Evolutionary conservation across 805 yeast species (phyloP).

Genomic region (Cyberlindnera samutprakarnensis): DNA sequence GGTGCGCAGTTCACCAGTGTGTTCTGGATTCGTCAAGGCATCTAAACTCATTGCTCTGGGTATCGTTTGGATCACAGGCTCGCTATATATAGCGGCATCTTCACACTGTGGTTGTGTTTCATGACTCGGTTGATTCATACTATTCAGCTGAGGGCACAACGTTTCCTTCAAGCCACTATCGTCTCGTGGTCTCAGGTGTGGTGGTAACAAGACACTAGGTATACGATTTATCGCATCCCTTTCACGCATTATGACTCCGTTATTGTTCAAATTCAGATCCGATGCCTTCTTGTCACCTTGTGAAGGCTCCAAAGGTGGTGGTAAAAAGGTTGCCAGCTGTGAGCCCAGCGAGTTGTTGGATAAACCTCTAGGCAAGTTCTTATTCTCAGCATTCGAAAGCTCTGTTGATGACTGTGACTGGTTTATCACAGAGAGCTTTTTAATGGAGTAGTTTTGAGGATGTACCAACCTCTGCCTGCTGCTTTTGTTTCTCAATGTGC

Average conservation of each 20-base stretch:
- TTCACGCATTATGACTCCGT: conserved; percentile 12
- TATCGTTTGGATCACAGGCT: conserved; percentile 12
- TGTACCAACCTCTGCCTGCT: background rate
- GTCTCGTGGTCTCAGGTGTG: conserved; percentile 19
- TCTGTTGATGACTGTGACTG: conserved; percentile 16
- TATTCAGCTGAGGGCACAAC: background rate
- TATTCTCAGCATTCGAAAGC: background rate
- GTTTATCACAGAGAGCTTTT: conserved; percentile 17
- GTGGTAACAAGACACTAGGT: conserved; percentile 21
- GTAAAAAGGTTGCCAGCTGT: conserved; percentile 5
- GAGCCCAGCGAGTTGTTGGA: conserved; percentile 1
- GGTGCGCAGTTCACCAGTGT: conserved; percentile 10
- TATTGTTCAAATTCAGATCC: background rate
- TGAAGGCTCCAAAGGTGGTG: conserved; percentile 10
- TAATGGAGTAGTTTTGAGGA: conserved; percentile 14
- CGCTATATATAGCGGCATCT: too few relatives aligned
- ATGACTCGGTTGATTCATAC: background rate
- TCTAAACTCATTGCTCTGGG: conserved; percentile 16
- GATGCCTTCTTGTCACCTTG: conserved; percentile 3
- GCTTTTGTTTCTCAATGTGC: background rate
- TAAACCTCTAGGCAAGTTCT: background rate
- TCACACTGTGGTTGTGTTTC: conserved; percentile 6
- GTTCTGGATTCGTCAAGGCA: conserved; percentile 11
- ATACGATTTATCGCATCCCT: conserved; percentile 22
- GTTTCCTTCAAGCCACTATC: too few relatives aligned